phyloP scores from a whole-genome alignment of 176 grass and related monocot species.

The Tillandsia leiboldiana region DNA sequence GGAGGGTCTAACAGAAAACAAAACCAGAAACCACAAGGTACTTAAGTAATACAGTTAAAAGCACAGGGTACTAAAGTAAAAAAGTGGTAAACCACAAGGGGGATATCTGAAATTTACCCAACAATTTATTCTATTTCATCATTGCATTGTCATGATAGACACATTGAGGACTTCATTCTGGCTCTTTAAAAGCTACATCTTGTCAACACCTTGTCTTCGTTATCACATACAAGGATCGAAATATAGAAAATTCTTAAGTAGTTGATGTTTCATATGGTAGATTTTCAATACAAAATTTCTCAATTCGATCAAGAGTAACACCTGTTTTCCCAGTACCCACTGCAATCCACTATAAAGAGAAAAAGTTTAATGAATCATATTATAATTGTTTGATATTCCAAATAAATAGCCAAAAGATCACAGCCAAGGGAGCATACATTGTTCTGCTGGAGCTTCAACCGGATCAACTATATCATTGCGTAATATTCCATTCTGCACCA shows the following conservation, averaged over 20 bases:
- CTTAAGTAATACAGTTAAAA: no score
- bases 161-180: background rate
- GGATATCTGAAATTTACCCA: no score
- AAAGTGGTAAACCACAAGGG: no score
- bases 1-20: no score
- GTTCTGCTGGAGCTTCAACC: slow-evolving; percentile 51
- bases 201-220: background rate
- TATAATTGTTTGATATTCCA: no score
- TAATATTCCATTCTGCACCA: slow-evolving; percentile 82
- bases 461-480: slow-evolving; percentile 40
- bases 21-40: no score
- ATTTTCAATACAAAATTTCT: no score
- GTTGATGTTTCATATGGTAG: background rate
- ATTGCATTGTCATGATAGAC: background rate
- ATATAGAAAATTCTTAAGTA: background rate
- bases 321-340: no score
- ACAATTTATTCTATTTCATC: background rate
- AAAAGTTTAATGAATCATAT: no score
- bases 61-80: no score
- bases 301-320: no score
- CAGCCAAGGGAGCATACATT: slow-evolving; percentile 37
- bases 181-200: background rate
- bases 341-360: no score
- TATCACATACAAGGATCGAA: background rate
- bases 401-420: background rate